Percentiles rank a stretch among this genome's conserved stretches.
These are phyloP conservation scores for Candida koratica DNA, from an alignment of 805 yeast species.

Conservation along the genomic window DNA sequence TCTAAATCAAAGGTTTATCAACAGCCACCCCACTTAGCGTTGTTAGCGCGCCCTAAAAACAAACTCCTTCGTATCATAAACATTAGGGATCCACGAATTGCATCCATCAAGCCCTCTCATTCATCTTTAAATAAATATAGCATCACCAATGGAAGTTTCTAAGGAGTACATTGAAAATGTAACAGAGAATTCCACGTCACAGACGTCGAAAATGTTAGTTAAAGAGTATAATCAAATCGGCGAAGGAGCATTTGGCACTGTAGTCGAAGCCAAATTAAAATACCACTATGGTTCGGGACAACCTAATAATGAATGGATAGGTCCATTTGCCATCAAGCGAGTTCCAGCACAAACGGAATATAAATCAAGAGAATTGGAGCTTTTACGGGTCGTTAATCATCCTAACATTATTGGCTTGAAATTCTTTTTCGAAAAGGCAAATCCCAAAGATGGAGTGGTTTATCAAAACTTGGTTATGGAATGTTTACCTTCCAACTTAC, in stretches of 20 bases:
- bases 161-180: constrained; percentile 45
- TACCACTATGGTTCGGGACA: constrained; percentile 17
- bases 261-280: constrained; percentile 62
- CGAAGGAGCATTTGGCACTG: constrained; percentile 85
- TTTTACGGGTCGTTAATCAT: constrained; percentile 68
- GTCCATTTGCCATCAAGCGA: constrained; percentile 80
- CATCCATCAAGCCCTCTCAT: too few relatives aligned
- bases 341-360: constrained; percentile 88
- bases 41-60: too few relatives aligned
- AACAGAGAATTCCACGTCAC: constrained; percentile 53
- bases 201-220: constrained; percentile 58
- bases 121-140: too few relatives aligned
- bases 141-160: constrained; percentile 12
- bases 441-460: constrained; percentile 55
- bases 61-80: too few relatives aligned
- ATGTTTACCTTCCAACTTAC: constrained; percentile 77
- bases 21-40: too few relatives aligned
- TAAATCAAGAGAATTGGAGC: constrained; percentile 76
- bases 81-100: too few relatives aligned
- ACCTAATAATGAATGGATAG: constrained; percentile 47
- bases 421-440: constrained; percentile 66
- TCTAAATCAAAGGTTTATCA: too few relatives aligned
- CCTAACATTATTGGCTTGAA: constrained; percentile 73
- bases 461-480: constrained; percentile 86
- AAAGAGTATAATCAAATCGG: constrained; percentile 73